Conservation (phyloP, 1,284 basidiomycete genomes). For the Boletus subluridellus region DNA sequence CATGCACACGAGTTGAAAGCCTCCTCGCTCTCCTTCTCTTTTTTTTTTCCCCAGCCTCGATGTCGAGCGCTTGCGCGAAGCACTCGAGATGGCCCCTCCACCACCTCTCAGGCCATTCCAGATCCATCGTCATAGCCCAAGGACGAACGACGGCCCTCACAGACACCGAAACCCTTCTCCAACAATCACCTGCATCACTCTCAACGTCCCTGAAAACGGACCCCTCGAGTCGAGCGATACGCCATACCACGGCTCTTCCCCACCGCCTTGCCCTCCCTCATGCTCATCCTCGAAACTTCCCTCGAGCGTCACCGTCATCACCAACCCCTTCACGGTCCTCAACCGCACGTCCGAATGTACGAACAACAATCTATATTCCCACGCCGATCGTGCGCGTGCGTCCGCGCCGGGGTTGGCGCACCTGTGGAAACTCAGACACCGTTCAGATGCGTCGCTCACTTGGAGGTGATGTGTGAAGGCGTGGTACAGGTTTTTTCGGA, state of each 20-base stretch:
- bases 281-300: not conserved
- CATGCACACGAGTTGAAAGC: not conserved
- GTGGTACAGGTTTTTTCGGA: conserved; percentile 4
- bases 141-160: not conserved
- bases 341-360: not conserved
- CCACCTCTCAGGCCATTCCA: not conserved
- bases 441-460: conserved; percentile 1
- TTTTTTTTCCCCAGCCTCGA: not conserved
- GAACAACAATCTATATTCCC: conserved; percentile 10
- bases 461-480: conserved; percentile 8
- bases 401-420: not conserved
- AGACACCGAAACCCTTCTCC: conserved; percentile 7
- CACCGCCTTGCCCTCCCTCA: not conserved
- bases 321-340: not conserved
- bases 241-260: not conserved
- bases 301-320: conserved; percentile 11
- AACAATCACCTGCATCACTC: conserved; percentile 8
- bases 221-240: not conserved
- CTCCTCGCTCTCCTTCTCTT: not conserved
- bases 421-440: conserved; percentile 1
- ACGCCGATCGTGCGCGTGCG: not conserved
- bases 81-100: not conserved
- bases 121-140: not conserved
- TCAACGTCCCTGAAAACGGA: conserved; percentile 2
- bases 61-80: not conserved